Conservation (phyloP, 1,284 basidiomycete genomes). For the Puccinia sorghi region DNA sequence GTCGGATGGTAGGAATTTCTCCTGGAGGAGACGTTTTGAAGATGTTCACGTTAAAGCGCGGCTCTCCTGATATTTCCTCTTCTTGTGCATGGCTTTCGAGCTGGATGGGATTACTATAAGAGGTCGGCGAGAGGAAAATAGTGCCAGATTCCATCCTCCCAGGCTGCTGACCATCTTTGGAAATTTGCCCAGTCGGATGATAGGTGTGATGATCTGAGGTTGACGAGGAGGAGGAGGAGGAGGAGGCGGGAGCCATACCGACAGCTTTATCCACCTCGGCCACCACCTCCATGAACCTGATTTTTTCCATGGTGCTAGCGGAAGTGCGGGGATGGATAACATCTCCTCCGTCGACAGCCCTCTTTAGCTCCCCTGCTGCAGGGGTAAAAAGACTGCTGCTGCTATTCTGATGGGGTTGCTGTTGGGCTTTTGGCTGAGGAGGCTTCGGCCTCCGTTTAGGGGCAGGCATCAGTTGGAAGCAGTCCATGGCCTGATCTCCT, state of each 20-base stretch:
- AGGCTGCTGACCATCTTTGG: slow-evolving; percentile 10
- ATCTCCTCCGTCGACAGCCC: slow-evolving; percentile 18
- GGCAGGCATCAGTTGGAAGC: slow-evolving; percentile 9
- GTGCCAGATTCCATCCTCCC: neutral
- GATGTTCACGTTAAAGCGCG: slow-evolving; percentile 7
- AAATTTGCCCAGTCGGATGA: neutral
- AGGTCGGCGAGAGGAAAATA: slow-evolving; percentile 3
- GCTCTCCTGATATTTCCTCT: neutral
- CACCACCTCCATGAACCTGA: slow-evolving; percentile 26
- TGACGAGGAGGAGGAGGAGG: neutral
- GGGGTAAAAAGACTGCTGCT: neutral
- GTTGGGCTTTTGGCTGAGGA: neutral
- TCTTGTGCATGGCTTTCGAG: neutral
- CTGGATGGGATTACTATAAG: neutral
- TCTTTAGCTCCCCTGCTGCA: slow-evolving; percentile 17
- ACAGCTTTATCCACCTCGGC: slow-evolving; percentile 35
- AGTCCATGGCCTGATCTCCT: slow-evolving; percentile 8
- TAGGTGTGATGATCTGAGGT: slow-evolving; percentile 6
- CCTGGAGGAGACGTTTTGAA: neutral
- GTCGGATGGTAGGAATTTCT: neutral
- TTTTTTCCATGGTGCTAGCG: slow-evolving; percentile 10
- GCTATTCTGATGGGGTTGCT: neutral
- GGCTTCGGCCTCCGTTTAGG: neutral
- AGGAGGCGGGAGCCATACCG: neutral
- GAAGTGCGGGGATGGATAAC: neutral